Evolutionary conservation across 306 rosid species (phyloP), one percentile per base, ranked within the genome.

Genomic region (Cajanus cajan): DNA sequence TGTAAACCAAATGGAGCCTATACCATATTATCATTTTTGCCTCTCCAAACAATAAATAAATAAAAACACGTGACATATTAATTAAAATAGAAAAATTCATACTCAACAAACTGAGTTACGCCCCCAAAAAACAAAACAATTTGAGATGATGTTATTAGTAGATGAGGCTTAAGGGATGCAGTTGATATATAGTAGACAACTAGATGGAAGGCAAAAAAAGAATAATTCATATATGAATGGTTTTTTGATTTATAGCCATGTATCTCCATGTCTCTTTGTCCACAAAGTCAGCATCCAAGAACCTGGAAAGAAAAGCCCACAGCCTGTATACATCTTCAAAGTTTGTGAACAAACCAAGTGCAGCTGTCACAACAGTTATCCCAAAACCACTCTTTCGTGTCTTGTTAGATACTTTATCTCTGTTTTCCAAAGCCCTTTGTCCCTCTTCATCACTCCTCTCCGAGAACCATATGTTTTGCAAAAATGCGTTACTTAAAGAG

Each of bases 181-280:
- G 10, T 50, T 1, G 57, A 50, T 10, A n/a, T n/a, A n/a, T 50
- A 50, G 57, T 51, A 51, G 22, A 7, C 7, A 47, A 19, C 13
- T 44, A 52, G 61, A 52, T 52, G 0, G 11, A 47, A 47, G 6
- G 19, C 7, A 47, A 47, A 47, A 45, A 5, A n/a, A 2, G 4
- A 45, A 45, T n/a, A 14, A 48, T 6, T 48, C 85, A 90, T 44
- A 91, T 74, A 48, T 86, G 88, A 45, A 89, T 48, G 2, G 85
- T 91, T 21, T 81, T 80, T 41, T 89, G 92, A 82, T 89, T 85
- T n/a, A 91, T 87, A 59, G 90, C 90, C 75, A 62, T 55, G 87
- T 89, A 91, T 79, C 90, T 82, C 94, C 92, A 88, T 67, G 84
- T 88, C 79, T 88, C 96, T 74, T 89, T 89, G 81, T 91, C 90